These are phyloP conservation scores for Strobilomyces dryophilus DNA, from an alignment of 768 basidiomycete species.

Conservation along the genomic window DNA sequence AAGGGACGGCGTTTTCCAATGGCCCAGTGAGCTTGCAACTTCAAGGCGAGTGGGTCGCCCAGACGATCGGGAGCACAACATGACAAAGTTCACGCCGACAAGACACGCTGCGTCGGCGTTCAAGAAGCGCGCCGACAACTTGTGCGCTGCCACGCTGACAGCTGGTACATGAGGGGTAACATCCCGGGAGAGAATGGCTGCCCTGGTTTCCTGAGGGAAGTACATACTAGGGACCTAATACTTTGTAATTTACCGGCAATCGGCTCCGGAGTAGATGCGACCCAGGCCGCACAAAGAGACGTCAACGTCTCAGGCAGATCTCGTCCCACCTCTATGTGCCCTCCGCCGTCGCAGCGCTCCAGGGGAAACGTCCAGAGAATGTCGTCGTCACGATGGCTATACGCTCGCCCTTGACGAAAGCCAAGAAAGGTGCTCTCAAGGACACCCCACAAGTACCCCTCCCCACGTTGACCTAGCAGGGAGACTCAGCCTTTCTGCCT, in stretches of 20 bases:
- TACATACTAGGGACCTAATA: neutral
- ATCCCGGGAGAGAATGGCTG: slow-evolving; percentile 14
- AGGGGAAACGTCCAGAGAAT: slow-evolving; percentile 64
- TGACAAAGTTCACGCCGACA: neutral
- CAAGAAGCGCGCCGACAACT: slow-evolving; percentile 6
- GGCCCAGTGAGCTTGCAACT: neutral
- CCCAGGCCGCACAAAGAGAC: neutral
- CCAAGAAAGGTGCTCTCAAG: slow-evolving; percentile 71
- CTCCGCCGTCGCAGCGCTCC: slow-evolving; percentile 48
- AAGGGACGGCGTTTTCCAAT: neutral
- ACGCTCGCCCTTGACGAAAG: slow-evolving; percentile 71
- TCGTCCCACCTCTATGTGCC: slow-evolving; percentile 53
- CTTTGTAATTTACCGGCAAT: neutral
- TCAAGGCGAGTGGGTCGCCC: neutral
- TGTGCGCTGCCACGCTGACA: slow-evolving; percentile 3
- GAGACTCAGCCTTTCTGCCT: slow-evolving; percentile 8
- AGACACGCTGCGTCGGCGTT: slow-evolving; percentile 2
- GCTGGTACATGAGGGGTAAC: slow-evolving; percentile 6
- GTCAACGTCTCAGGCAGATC: slow-evolving; percentile 65
- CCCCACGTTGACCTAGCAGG: neutral
- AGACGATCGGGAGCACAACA: neutral
- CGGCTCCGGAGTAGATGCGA: neutral
- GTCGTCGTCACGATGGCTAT: slow-evolving; percentile 81
- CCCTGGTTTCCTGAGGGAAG: slow-evolving; percentile 4
- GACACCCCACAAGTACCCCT: slow-evolving; percentile 51